A percentile compares a stretch with the other conserved stretches of the same genome.
Conservation (phyloP, 2,329 filamentous ascomycete species). For the Trichophyton verrucosum region DNA sequence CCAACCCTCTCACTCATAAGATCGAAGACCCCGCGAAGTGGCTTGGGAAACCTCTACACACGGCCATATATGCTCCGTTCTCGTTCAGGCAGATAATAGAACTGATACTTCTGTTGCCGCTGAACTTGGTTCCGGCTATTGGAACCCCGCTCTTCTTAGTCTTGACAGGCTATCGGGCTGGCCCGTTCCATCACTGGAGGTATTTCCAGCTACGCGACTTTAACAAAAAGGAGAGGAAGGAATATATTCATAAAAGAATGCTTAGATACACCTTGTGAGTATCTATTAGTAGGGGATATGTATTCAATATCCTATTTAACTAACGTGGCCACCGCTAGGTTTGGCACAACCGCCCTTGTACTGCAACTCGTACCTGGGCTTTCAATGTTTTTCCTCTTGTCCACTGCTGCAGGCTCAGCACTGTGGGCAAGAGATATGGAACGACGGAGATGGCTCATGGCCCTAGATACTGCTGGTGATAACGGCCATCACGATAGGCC, state of each 20-base stretch:
- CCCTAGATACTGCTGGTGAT: neutral
- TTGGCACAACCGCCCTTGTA: constrained; percentile 72
- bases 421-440: constrained; percentile 78
- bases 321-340: constrained; percentile 34
- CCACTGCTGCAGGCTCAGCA: constrained; percentile 70
- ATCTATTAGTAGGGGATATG: neutral
- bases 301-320: neutral
- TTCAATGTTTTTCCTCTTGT: constrained; percentile 90
- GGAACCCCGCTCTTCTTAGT: constrained; percentile 78
- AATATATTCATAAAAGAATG: constrained; percentile 52
- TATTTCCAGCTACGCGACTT: constrained; percentile 75
- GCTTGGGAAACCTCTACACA: constrained; percentile 66
- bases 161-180: constrained; percentile 73
- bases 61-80: constrained; percentile 75
- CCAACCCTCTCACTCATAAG: neutral
- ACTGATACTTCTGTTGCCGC: constrained; percentile 62
- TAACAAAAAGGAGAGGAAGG: constrained; percentile 59
- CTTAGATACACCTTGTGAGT: constrained; percentile 75
- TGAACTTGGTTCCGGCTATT: constrained; percentile 76
- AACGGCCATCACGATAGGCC: constrained; percentile 11
- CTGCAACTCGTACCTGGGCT: constrained; percentile 79
- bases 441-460: constrained; percentile 16
- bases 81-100: constrained; percentile 83
- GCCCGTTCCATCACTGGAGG: constrained; percentile 79
- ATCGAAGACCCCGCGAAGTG: constrained; percentile 54